Evolutionary conservation across 1,284 basidiomycete genomes (phyloP).

Genomic region (Pseudozyma pruni): DNA sequence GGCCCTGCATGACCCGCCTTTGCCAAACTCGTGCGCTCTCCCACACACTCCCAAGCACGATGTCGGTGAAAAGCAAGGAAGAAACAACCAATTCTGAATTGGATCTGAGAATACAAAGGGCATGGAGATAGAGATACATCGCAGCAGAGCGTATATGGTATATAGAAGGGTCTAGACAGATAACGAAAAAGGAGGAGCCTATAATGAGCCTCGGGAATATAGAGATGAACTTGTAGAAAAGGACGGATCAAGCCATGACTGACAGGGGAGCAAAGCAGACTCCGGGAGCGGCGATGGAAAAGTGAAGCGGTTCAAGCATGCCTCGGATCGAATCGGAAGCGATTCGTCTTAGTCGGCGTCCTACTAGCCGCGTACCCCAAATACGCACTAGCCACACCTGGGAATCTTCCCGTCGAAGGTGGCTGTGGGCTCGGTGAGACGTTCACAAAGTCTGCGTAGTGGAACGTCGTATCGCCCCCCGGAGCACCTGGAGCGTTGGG

Average conservation of each 20-base stretch:
- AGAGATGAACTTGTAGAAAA: constrained; percentile 81
- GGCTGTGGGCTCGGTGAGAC: constrained; percentile 53
- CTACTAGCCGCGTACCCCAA: neutral
- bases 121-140: no score
- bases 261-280: neutral
- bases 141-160: no score
- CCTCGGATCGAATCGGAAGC: constrained; percentile 19
- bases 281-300: neutral
- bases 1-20: no score
- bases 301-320: neutral
- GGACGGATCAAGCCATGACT: no score
- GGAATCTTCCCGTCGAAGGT: constrained; percentile 13
- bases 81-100: no score
- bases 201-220: no score
- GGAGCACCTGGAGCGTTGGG: constrained; percentile 26
- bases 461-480: constrained; percentile 47
- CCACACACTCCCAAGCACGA: no score
- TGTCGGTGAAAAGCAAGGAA: no score
- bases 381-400: neutral
- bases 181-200: no score
- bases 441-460: constrained; percentile 56
- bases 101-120: no score
- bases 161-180: no score
- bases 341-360: constrained; percentile 30
- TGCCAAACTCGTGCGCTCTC: no score